Evolutionary conservation across 257 asterid genomes (phyloP).

Genomic region (Fraxinus anomala): DNA sequence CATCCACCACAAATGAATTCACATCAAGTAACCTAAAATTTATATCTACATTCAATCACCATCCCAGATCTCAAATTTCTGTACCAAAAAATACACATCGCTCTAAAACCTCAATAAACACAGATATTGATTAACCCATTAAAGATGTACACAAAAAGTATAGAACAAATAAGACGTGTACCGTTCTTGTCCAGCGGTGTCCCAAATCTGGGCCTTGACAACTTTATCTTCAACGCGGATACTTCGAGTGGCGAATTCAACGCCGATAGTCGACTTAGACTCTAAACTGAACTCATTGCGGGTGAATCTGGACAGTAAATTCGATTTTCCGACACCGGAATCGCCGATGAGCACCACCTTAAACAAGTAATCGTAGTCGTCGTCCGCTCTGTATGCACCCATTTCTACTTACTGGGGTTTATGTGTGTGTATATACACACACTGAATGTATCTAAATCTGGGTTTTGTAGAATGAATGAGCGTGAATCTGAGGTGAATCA

Average conservation of each 20-base stretch:
- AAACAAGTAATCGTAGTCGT: constrained; percentile 60
- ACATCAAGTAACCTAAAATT: neutral
- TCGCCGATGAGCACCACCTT: constrained; percentile 55
- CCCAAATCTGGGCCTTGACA: constrained; percentile 73
- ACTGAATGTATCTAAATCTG: neutral
- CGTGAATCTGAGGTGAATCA: constrained; percentile 4
- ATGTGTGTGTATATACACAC: neutral
- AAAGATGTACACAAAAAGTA: neutral
- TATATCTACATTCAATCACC: neutral
- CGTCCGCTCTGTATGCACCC: constrained; percentile 61
- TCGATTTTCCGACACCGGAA: constrained; percentile 56
- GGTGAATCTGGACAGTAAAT: constrained; percentile 55
- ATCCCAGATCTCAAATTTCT: constrained; percentile 32
- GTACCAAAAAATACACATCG: neutral
- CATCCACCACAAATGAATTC: neutral
- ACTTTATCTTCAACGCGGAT: constrained; percentile 58
- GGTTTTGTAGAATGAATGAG: neutral
- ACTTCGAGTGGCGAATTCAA: constrained; percentile 62
- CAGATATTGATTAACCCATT: neutral
- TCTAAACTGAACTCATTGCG: constrained; percentile 64
- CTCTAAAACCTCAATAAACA: neutral
- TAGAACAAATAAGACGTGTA: neutral
- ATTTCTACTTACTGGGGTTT: constrained; percentile 19
- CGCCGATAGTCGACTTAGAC: constrained; percentile 65
- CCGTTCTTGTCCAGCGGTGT: constrained; percentile 69